Conservation (phyloP, 2,329 filamentous ascomycete genomes). For the Ophiostoma sp. region DNA sequence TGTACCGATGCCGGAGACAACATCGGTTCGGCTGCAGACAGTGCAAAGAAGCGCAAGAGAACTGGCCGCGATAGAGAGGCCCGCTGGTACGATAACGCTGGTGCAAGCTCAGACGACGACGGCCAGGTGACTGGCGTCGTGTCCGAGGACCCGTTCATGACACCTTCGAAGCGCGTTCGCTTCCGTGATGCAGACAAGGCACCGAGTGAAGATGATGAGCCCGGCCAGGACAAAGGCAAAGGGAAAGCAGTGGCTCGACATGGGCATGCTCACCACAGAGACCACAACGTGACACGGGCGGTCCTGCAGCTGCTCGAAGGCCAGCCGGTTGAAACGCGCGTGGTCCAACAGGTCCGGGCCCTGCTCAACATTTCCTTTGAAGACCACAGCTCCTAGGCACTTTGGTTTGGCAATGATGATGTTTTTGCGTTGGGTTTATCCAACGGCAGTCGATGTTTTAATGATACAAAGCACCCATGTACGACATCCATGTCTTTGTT, state of each 20-base stretch:
- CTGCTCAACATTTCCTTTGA: conserved; percentile 44
- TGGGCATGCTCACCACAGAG: not conserved
- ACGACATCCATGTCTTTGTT: too few species aligned
- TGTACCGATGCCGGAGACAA: not conserved
- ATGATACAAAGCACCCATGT: too few species aligned
- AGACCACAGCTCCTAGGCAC: not conserved
- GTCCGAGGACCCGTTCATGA: not conserved
- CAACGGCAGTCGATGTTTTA: too few species aligned
- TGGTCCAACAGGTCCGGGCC: conserved; percentile 43
- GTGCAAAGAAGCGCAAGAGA: not conserved
- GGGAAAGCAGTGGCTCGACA: too few species aligned
- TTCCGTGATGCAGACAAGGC: not conserved
- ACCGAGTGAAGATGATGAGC: too few species aligned
- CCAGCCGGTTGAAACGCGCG: conserved; percentile 37
- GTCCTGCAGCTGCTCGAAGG: conserved; percentile 46
- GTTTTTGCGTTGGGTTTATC: not conserved
- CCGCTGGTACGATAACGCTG: not conserved
- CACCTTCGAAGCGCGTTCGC: not conserved
- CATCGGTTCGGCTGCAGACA: not conserved
- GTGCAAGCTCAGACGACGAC: conserved; percentile 2
- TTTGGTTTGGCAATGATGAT: not conserved
- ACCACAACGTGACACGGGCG: conserved; percentile 40
- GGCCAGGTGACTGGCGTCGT: not conserved
- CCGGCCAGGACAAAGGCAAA: not conserved
- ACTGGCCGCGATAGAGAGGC: too few species aligned